Base-by-base conservation (phyloP, 139 green algal species). In the Closterium sp. region DNA sequence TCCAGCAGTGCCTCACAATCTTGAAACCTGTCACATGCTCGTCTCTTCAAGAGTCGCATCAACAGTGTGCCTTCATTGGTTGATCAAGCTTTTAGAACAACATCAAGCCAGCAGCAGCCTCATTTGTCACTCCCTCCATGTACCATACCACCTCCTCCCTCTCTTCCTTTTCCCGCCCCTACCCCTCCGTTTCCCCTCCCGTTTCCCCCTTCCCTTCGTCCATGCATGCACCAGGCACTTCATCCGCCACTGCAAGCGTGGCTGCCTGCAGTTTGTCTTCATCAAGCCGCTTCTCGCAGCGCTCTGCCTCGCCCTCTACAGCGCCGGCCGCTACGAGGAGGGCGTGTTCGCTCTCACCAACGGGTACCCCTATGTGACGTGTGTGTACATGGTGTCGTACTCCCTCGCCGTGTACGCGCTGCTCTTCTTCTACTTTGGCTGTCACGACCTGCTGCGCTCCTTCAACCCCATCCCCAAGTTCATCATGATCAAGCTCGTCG, bases 391-490 rank as follows among this genome's bases (percentile, higher is more conserved):
- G 93, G 91, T 98, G 0, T 92, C 96, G 70, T 99, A 99, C 95
- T 97, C 97, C 0, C 31, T 98, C 1, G 98, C 98, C 4, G 93
- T 99, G n/a, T 99, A 98, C 91, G 96, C 96, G n/a, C 95, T 99
- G 85, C 93, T 99, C 87, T 94, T 99, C 21, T 99, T 99, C 95
- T 99, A 99, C 94, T 92, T 98, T 86, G 98, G 97, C 31, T 97
- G 97, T 4, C 95, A 97, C 89, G 97, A 99, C 88, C 95, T 99
- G 45, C 96, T 99, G 92, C 93, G 95, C 91, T 97, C 97, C 10
- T 98, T 97, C 96, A 98, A 98, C 70, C 98, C 98, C 2, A 92
- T 99, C 6, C 89, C 98, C 62, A 99, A 99, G 95, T 98, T 99
- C 92, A 88, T 98, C 31, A 70, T 99, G 32, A 96, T 99, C 92